Percentiles rank a stretch among this genome's conserved stretches.
Evolutionary conservation across 2,329 filamentous ascomycete genomes (phyloP).

Genomic region (Phaeosphaeriaceae sp.): DNA sequence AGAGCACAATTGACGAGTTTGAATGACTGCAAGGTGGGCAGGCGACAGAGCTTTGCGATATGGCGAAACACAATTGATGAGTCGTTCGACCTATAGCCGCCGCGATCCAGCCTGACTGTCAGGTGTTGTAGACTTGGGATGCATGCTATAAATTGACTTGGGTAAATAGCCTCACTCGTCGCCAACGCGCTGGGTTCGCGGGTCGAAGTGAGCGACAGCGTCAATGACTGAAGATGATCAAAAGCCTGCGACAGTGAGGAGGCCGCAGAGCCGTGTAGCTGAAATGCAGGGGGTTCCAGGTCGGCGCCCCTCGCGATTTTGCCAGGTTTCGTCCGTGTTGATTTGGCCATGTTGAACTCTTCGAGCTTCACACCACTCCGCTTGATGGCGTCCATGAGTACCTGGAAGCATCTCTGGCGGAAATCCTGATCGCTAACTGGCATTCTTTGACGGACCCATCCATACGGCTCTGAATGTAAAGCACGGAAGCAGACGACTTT

Average conservation of each 20-base stretch:
- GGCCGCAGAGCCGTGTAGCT: slow-evolving; percentile 7
- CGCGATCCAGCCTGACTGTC: slow-evolving; percentile 28
- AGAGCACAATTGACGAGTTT: slow-evolving; percentile 24
- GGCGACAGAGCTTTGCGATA: slow-evolving; percentile 18
- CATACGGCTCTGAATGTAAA: slow-evolving; percentile 14
- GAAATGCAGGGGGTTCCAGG: slow-evolving; percentile 17
- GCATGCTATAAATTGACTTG: slow-evolving; percentile 28
- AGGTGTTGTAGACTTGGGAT: slow-evolving; percentile 26
- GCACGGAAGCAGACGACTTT: slow-evolving; percentile 27
- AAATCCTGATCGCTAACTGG: slow-evolving; percentile 24
- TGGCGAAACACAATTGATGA: slow-evolving; percentile 25
- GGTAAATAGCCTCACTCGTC: slow-evolving; percentile 30
- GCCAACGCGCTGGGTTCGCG: slow-evolving; percentile 14
- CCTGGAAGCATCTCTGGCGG: slow-evolving; percentile 29
- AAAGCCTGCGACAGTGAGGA: slow-evolving; percentile 22
- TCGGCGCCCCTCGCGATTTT: slow-evolving; percentile 18
- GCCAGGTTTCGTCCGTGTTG: slow-evolving; percentile 21
- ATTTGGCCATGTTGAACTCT: slow-evolving; percentile 28
- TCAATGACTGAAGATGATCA: slow-evolving; percentile 20
- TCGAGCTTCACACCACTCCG: slow-evolving; percentile 26
- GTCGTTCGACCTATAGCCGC: slow-evolving; percentile 13
- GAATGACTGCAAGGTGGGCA: slow-evolving; percentile 19
- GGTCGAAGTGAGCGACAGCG: slow-evolving; percentile 23
- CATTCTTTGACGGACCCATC: slow-evolving; percentile 11
- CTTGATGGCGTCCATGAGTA: slow-evolving; percentile 29